Evolutionary conservation across 2,329 filamentous ascomycete species (phyloP).

Genomic region (Monilinia vaccinii-corymbosi): DNA sequence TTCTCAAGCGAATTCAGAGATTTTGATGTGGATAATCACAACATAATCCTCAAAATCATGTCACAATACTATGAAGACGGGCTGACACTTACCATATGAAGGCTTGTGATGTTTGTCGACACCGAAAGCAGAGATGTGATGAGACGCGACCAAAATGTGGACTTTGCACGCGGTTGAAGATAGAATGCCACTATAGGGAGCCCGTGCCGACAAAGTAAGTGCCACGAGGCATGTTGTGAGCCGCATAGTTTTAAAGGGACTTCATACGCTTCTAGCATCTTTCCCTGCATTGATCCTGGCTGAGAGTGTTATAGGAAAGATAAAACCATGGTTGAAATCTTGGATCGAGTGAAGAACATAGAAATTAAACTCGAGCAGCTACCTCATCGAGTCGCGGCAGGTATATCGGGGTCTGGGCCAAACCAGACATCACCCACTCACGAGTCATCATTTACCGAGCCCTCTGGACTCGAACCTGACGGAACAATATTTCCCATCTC

Average conservation of each 20-base stretch:
- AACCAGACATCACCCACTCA: conserved; percentile 21
- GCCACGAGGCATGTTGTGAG: not conserved
- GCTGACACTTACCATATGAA: conserved; percentile 18
- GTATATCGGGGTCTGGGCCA: conserved; percentile 15
- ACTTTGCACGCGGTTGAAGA: conserved; percentile 46
- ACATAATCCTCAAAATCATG: not conserved
- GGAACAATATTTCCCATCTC: not conserved
- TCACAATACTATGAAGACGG: not conserved
- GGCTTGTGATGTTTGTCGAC: conserved; percentile 51
- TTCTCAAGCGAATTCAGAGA: not conserved
- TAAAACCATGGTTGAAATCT: conserved; percentile 51
- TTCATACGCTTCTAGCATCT: not conserved
- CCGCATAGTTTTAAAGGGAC: not conserved
- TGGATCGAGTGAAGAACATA: conserved; percentile 45
- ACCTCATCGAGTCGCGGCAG: conserved; percentile 8
- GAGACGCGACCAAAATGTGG: conserved; percentile 53
- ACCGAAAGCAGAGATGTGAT: conserved; percentile 56
- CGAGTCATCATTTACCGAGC: conserved; percentile 17
- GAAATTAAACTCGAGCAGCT: conserved; percentile 46
- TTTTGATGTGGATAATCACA: not conserved
- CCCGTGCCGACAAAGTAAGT: conserved; percentile 54
- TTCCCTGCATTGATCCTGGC: not conserved
- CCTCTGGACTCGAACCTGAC: not conserved
- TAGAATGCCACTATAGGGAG: conserved; percentile 52
- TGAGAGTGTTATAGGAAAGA: conserved; percentile 42